phyloP scores from a whole-genome alignment of 495 filamentous ascomycete genomes.

The Penicillium cosmopolitanum region DNA sequence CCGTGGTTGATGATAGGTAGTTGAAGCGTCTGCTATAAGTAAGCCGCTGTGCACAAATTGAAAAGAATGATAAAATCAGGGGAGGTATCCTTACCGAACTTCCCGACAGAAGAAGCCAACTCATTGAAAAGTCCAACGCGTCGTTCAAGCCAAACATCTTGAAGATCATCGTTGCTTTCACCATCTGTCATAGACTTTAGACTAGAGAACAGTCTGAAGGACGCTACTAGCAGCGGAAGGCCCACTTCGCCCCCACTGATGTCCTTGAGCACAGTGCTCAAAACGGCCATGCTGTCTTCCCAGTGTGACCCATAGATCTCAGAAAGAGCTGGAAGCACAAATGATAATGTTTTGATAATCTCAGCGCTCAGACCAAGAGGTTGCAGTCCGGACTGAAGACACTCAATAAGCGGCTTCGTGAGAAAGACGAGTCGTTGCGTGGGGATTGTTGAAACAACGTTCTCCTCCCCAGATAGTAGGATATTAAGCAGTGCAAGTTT shows the following conservation, averaged over 20 bases:
- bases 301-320: constrained; percentile 87
- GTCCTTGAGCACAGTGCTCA: constrained; percentile 58
- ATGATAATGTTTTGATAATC: constrained; percentile 64
- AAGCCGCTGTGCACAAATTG: constrained; percentile 8
- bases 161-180: constrained; percentile 83
- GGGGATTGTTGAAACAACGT: constrained; percentile 59
- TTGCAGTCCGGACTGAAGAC: constrained; percentile 59
- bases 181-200: constrained; percentile 56
- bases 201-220: constrained; percentile 68
- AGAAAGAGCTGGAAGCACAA: constrained; percentile 70
- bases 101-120: constrained; percentile 56
- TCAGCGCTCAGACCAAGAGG: constrained; percentile 45
- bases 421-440: constrained; percentile 83
- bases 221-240: constrained; percentile 67
- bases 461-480: constrained; percentile 55
- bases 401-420: constrained; percentile 73
- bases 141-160: constrained; percentile 67
- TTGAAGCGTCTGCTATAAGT: constrained; percentile 44
- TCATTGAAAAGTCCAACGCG: constrained; percentile 51
- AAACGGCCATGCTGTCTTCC: constrained; percentile 64
- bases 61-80: background rate
- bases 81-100: constrained; percentile 40
- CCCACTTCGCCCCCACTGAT: constrained; percentile 46
- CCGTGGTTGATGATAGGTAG: constrained; percentile 63
- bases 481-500: constrained; percentile 63